Base-by-base conservation (phyloP, 2,329 filamentous ascomycete species). In the Mariannaea elegans region DNA sequence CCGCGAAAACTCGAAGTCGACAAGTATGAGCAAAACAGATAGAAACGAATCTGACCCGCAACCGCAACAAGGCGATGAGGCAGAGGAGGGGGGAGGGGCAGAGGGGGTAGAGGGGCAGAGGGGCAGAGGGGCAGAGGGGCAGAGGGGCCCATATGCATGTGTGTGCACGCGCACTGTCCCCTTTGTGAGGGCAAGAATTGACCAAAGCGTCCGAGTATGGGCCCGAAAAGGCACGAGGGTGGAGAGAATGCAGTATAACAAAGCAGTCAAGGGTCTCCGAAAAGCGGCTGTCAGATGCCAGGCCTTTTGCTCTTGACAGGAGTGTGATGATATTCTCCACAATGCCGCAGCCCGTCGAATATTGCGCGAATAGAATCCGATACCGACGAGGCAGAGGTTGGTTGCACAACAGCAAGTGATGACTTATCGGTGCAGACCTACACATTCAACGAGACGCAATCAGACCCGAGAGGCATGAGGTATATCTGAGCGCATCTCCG, bases 121-220 rank as follows among this genome's bases (percentile, higher is more conserved):
- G 34, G 48, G 48, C 24, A 8, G 24, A 51, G 48, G 47, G 48
- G 47, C 36, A 21, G 24, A 29, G 27, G 38, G 54, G 27, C 45
- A 47, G 24, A 27, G 24, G 24, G 24, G 24, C 24, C 9, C 24
- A 27, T 5, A 27, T 9, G 24, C 24, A 27, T 27, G 24, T 27
- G 24, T n/a, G n/a, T n/a, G n/a, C 21, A 19, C 27, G 45, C 52
- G 57, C 57, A 60, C 52, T 51, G 52, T 50, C 41, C 57, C 24
- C 57, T 60, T 56, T 52, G 10, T 38, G 12, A 38, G 48, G 56
- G 42, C 24, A 53, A 36, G 46, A 38, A 12, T 18, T 13, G 24
- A 19, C 12, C 21, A 45, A n/a, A 45, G 14, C 24, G 4, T 9
- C 4, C 32, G 10, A 34, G 32, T 16, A 8, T 14, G 16, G 36